phyloP scores from a whole-genome alignment of 331 rosid genomes.

The Erythrophleum ivorense region DNA sequence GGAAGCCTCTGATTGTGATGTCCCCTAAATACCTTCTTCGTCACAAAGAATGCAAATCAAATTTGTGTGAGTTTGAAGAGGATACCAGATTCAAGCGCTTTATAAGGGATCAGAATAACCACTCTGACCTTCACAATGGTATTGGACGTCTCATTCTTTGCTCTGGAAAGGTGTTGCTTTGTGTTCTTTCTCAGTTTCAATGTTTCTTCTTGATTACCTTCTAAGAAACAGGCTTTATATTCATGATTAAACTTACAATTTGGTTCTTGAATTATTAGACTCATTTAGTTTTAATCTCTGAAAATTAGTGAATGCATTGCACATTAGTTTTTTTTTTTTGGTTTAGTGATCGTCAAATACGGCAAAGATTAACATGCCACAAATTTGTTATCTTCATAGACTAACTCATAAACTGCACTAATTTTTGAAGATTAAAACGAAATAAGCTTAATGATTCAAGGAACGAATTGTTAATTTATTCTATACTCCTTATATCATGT shows the following conservation, averaged over 20 bases:
- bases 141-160: constrained; percentile 81
- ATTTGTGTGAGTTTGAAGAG: constrained; percentile 89
- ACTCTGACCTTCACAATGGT: constrained; percentile 77
- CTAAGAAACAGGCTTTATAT: background rate
- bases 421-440: no score
- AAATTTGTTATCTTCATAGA: background rate
- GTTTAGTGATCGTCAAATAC: background rate
- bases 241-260: background rate
- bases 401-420: no score
- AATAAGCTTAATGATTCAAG: no score
- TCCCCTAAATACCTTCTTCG: constrained; percentile 90
- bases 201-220: background rate
- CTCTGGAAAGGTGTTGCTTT: constrained; percentile 82
- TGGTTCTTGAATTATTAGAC: background rate
- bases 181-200: background rate
- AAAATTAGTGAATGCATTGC: no score
- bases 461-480: no score
- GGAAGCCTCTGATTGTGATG: constrained; percentile 91
- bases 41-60: constrained; percentile 86
- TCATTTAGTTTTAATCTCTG: background rate
- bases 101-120: constrained; percentile 78
- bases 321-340: background rate
- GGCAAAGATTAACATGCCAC: background rate
- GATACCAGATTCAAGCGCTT: constrained; percentile 93
- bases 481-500: no score